Conservation (phyloP, 1,139 yeast species). For the Yamadazyma membranifaciens region DNA sequence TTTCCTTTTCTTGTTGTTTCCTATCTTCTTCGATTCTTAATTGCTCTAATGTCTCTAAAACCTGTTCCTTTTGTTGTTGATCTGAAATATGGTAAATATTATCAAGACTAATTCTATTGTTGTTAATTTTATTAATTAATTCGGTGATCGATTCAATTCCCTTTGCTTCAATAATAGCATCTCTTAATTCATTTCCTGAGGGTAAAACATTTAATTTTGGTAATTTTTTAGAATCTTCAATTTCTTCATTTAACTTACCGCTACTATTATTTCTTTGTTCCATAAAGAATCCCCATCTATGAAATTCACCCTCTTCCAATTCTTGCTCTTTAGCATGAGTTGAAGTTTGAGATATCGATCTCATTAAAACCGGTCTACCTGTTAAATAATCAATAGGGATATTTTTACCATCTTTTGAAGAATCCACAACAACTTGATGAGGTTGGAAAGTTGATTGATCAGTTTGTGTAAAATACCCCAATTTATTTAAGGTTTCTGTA, state of each 20-base stretch:
- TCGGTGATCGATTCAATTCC: constrained; percentile 73
- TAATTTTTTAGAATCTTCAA: constrained; percentile 18
- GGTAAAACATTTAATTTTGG: constrained; percentile 52
- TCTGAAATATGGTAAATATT: constrained; percentile 42
- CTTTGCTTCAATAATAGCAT: constrained; percentile 74
- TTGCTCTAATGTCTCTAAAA: constrained; percentile 12
- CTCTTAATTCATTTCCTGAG: constrained; percentile 73
- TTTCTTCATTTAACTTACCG: constrained; percentile 3
- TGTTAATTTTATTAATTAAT: constrained; percentile 63
- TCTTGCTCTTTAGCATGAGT: constrained; percentile 73
- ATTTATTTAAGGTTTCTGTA: constrained; percentile 21
- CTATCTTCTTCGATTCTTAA: constrained; percentile 13
- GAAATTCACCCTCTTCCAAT: constrained; percentile 89
- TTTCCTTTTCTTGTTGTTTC: constrained; percentile 5
- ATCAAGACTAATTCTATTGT: constrained; percentile 51
- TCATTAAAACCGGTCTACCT: constrained; percentile 67
- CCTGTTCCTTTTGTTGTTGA: constrained; percentile 12
- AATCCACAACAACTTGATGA: constrained; percentile 66
- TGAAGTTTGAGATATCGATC: constrained; percentile 65
- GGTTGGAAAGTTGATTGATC: constrained; percentile 45
- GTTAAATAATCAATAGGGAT: constrained; percentile 66
- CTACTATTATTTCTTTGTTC: constrained; percentile 47
- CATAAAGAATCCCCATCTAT: constrained; percentile 75
- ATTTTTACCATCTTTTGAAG: constrained; percentile 51
- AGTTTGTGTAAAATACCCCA: constrained; percentile 22